Base-by-base conservation (phyloP, 495 filamentous ascomycete species). In the Penicillium pulvis region DNA sequence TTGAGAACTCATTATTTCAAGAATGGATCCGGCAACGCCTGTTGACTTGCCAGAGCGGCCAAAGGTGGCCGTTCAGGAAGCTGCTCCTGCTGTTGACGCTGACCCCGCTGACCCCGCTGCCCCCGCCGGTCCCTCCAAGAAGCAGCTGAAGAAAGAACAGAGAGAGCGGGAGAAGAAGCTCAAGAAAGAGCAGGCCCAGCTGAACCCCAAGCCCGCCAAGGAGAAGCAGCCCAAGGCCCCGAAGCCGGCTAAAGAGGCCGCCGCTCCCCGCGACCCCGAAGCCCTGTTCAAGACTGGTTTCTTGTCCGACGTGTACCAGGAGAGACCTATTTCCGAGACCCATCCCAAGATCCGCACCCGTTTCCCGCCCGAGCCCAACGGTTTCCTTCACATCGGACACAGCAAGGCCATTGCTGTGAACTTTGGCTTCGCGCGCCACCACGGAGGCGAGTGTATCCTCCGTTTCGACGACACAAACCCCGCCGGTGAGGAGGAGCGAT, bases 401-500 rank as follows among this genome's bases (percentile, higher is more conserved):
- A 87, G 86, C 61, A 98, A 98, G 77, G 94, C 94, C n/a, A 97
- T 98, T 73, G 86, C 91, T 0, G 83, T 98, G 65, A 98, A 98
- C 75, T 98, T 98, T 70, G 95, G 94, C 0, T 97, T 97, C 74
- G 94, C 94, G 11, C 85, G 83, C 62, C 86, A 88, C 66, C 88
- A 96, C 71, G 87, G 88, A 12, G 95, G 95, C 53, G 77, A 89
- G 55, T 89, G 84, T 72, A 83, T 84, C 33, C 71, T 86, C 59
- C 75, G 87, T 53, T 90, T 87, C 66, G 89, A 92, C 70, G 91
- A 95, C 61, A 93, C 90, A 11, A 95, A 95, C 69, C 91, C 91
- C 1, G 88, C 90, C 58, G 87, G 84, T 7, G 91, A 95, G 71
- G 85, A 92, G 66, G 87, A 91, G 71, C 80, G 85, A 28, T 95